Conservation (phyloP, 352 stramenopile species). For the Phytophthora parvispora region DNA sequence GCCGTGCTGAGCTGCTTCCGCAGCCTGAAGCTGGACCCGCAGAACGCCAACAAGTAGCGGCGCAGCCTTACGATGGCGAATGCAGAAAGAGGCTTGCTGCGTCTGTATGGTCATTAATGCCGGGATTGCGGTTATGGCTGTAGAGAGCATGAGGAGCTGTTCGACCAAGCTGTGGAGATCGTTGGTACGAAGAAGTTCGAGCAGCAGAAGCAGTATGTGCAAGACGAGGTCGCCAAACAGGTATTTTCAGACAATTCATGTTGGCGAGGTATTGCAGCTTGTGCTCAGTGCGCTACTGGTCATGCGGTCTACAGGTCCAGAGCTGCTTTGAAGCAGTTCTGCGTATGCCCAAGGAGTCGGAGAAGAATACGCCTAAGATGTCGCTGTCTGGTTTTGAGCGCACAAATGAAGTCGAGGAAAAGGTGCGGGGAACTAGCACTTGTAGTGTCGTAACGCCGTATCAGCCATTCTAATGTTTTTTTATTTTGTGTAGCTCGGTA, state of each 20-base stretch:
- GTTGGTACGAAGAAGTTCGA: slow-evolving; percentile 87
- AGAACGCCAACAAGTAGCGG: slow-evolving; percentile 58
- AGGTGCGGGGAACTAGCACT: slow-evolving; percentile 10
- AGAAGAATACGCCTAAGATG: slow-evolving; percentile 48
- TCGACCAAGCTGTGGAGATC: slow-evolving; percentile 75
- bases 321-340: slow-evolving; percentile 71
- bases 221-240: slow-evolving; percentile 70
- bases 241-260: slow-evolving; percentile 22
- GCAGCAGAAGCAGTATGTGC: slow-evolving; percentile 82
- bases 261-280: background rate
- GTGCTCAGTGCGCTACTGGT: background rate
- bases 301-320: slow-evolving; percentile 39
- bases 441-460: background rate
- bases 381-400: slow-evolving; percentile 78
- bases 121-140: background rate
- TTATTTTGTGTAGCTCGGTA: slow-evolving; percentile 28
- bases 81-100: background rate
- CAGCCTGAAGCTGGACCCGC: slow-evolving; percentile 59
- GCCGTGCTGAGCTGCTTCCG: slow-evolving; percentile 86
- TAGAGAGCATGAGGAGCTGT: slow-evolving; percentile 79
- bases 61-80: background rate
- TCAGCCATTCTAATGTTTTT: slow-evolving; percentile 8
- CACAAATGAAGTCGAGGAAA: slow-evolving; percentile 38
- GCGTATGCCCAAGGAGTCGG: slow-evolving; percentile 51
- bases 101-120: background rate